Conservation (phyloP, 805 yeast species). For the Lipomyces yamanashiensis region DNA sequence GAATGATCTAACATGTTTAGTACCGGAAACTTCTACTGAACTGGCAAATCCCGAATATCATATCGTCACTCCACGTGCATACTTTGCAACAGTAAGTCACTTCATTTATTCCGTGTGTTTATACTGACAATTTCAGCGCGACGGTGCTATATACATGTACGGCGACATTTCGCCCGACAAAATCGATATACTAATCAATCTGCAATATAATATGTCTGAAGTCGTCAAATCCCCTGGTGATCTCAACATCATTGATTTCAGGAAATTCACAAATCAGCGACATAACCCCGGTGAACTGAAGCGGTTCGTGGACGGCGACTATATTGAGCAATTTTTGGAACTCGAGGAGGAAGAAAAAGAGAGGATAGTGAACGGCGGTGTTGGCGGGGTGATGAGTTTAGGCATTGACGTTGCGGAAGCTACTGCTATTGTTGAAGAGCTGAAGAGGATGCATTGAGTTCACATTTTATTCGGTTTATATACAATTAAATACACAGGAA, state of each 20-base stretch:
- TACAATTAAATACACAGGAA: background rate
- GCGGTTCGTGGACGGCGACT: slow-evolving; percentile 38
- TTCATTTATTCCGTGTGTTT: background rate
- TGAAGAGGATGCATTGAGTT: slow-evolving; percentile 31
- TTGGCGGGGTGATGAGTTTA: slow-evolving; percentile 11
- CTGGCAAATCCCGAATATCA: slow-evolving; percentile 14
- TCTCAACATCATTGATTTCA: slow-evolving; percentile 16
- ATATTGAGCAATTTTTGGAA: slow-evolving; percentile 34
- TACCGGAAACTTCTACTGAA: slow-evolving; percentile 5
- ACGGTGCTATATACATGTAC: slow-evolving; percentile 33
- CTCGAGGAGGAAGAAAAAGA: slow-evolving; percentile 21
- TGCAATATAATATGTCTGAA: slow-evolving; percentile 32
- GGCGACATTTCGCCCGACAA: slow-evolving; percentile 26
- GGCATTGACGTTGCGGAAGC: slow-evolving; percentile 10
- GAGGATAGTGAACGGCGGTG: slow-evolving; percentile 11
- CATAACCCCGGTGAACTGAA: slow-evolving; percentile 18
- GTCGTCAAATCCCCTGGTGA: slow-evolving; percentile 27
- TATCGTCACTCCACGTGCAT: slow-evolving; percentile 30
- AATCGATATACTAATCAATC: slow-evolving; percentile 27
- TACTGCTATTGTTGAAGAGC: slow-evolving; percentile 29
- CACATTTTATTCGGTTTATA: background rate
- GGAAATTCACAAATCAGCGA: slow-evolving; percentile 27
- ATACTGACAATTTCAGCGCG: slow-evolving; percentile 23
- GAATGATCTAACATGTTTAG: slow-evolving; percentile 1
- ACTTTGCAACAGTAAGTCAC: slow-evolving; percentile 34